Percentiles rank a stretch among this genome's conserved stretches.
Evolutionary conservation across 2,329 filamentous ascomycete species (phyloP).

Genomic region (Leptographium flavum): DNA sequence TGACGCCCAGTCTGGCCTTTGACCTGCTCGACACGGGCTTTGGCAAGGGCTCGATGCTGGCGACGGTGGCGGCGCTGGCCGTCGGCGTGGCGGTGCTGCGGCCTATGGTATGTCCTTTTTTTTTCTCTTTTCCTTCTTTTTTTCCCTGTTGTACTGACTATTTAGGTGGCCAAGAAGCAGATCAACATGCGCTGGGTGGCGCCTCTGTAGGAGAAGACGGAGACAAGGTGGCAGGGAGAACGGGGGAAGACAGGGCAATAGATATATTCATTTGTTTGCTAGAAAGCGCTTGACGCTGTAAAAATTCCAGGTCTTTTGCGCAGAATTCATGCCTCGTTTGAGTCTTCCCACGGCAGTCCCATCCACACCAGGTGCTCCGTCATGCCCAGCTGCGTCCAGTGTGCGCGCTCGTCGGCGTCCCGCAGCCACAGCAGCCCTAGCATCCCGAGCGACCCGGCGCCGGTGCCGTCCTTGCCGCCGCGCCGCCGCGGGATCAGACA

Average conservation of each 20-base stretch:
- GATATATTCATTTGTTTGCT: too few relatives aligned
- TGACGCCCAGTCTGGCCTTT: constrained; percentile 80
- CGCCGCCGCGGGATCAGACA: constrained; percentile 19
- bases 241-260: background rate
- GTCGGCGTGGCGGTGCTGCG: constrained; percentile 64
- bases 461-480: constrained; percentile 13
- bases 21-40: constrained; percentile 90
- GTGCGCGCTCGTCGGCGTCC: constrained; percentile 12
- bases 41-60: constrained; percentile 73
- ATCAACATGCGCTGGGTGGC: constrained; percentile 50
- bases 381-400: constrained; percentile 14
- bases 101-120: constrained; percentile 80
- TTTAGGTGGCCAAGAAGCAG: constrained; percentile 52
- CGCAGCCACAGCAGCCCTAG: constrained; percentile 19
- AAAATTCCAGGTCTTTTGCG: background rate
- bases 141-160: background rate
- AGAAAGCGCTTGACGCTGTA: too few relatives aligned
- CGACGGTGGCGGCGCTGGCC: constrained; percentile 68
- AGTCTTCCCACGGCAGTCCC: constrained; percentile 7
- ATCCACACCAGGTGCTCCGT: constrained; percentile 13
- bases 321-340: background rate
- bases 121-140: too few relatives aligned
- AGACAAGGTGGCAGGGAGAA: background rate
- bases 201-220: constrained; percentile 11
- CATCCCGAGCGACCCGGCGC: constrained; percentile 21